Base-by-base conservation (phyloP, 305 asterid species). In the Ilex paraguariensis region DNA sequence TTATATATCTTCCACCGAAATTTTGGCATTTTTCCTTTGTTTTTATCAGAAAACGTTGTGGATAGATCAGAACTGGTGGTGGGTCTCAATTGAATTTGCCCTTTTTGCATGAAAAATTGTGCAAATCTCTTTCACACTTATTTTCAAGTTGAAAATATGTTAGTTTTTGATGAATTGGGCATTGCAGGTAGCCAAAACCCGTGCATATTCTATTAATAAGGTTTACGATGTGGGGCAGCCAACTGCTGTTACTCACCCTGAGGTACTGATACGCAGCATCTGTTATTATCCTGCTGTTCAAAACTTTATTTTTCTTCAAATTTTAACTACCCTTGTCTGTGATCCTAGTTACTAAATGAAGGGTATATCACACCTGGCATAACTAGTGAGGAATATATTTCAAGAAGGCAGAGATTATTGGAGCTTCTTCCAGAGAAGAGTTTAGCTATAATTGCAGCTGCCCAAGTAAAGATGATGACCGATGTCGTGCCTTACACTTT, bases 281-380 rank as follows among this genome's bases (percentile, higher is more conserved):
- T 49, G 28, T 4, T 44, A 21, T 64, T 65, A 16, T 66, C 14
- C 30, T 8, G 3, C n/a, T 13, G 12, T 6, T 16, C 11, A n/a
- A 52, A 17, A n/a, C 66, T 14, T 30, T 30, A 49, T 16, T 54
- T 16, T 8, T 61, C 17, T 62, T 54, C 11, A 31, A 46, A 12
- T 59, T 44, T 42, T 4, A 55, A 39, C 16, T 12, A 44, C 30
- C 30, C 60, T 6, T 55, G 13, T 30, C n/a, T 30, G 60, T 40
- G 54, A 3, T 31, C 72, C 69, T 80, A 93, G 98, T 75, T 90
- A 59, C 13, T 93, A 80, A 86, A 75, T 62, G 76, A 87, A 69
- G 96, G 95, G 59, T 97, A 93, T 73, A 84, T 93, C 66, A 90
- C 97, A n/a, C 98, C 97, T 51, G 97, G 97, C 14, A 80, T 93